Evolutionary conservation across 2,329 filamentous ascomycete genomes (phyloP), one percentile per base, ranked within the genome.

Genomic region (Penicillium janthinellum): DNA sequence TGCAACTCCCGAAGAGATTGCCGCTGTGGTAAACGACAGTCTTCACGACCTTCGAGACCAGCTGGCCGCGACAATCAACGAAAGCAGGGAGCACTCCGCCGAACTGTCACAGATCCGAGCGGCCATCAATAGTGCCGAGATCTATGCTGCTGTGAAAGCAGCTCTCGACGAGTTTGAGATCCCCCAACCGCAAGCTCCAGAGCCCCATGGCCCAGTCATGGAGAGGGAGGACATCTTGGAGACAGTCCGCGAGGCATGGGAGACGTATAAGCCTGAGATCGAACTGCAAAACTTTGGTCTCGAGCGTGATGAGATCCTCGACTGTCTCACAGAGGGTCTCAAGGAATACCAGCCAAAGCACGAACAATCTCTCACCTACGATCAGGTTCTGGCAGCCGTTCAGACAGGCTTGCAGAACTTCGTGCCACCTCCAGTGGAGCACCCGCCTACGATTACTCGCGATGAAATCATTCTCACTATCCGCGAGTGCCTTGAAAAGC

Each of bases 251-350:
- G 92, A 96, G 67, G 94, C 93, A 0, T 96, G 92, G 87, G 94
- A 97, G 72, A 91, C 88, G 56, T 96, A 96, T 78, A 96, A 96
- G 77, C 94, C 94, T 0, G 92, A 97, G 68, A 92, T 96, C 53
- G 89, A 96, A 67, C 84, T 96, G 4, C 90, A 96, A 68, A 92
- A 96, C 69, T 90, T 96, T 63, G 94, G 93, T 1, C 81, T 98
- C 0, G 94, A 96, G 73, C 86, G 92, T 5, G 92, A 97, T 12
- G 94, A 98, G 71, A 90, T 98, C 50, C 81, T 98, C 14, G 87
- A 90, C 41, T 96, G 92, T 65, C 83, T 98, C 28, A 88, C 90
- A 66, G 90, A 97, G 78, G 94, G 94, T 0, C 83, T 98, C 0
- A 87, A 90, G 65, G 87, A 92, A 49, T 92, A 95, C 71, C 79